These are phyloP conservation scores for Aspergillus nidulans DNA, from an alignment of 495 filamentous ascomycete genomes.

Conservation along the genomic window DNA sequence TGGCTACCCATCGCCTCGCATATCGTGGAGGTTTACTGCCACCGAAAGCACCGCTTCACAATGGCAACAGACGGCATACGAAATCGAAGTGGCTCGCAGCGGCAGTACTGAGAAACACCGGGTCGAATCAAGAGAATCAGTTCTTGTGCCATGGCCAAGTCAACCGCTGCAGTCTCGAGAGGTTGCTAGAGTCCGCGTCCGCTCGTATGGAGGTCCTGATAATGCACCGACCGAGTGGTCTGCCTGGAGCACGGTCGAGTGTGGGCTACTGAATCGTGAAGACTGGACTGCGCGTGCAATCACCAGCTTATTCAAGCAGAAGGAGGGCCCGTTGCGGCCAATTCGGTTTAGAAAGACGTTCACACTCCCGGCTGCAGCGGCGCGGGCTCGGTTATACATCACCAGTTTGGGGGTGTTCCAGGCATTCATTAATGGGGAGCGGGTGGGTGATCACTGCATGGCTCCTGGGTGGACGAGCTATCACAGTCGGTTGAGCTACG, in stretches of 20 bases:
- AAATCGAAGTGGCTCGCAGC: not conserved
- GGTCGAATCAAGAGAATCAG: not conserved
- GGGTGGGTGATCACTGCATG: slow-evolving; percentile 42
- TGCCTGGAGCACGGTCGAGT: slow-evolving; percentile 2
- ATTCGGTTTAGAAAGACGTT: slow-evolving; percentile 28
- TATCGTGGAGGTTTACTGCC: not conserved
- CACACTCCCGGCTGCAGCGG: slow-evolving; percentile 1
- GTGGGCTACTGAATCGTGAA: not conserved
- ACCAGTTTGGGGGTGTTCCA: slow-evolving; percentile 50
- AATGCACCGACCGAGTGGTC: slow-evolving; percentile 1
- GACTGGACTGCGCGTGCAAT: not conserved
- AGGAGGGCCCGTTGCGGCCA: slow-evolving; percentile 20
- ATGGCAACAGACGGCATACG: not conserved
- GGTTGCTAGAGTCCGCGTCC: not conserved
- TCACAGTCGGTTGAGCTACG: slow-evolving; percentile 45
- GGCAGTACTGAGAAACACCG: not conserved
- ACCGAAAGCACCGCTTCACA: not conserved
- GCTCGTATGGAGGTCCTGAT: not conserved
- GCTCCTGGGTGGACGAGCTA: slow-evolving; percentile 55
- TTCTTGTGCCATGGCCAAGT: not conserved
- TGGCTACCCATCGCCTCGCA: not conserved
- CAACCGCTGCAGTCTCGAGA: not conserved
- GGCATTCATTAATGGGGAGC: slow-evolving; percentile 43
- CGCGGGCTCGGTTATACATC: slow-evolving; percentile 43
- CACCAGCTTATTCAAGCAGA: not conserved